phyloP scores from a whole-genome alignment of 208 protist species.

The Angomonas ambiguus region DNA sequence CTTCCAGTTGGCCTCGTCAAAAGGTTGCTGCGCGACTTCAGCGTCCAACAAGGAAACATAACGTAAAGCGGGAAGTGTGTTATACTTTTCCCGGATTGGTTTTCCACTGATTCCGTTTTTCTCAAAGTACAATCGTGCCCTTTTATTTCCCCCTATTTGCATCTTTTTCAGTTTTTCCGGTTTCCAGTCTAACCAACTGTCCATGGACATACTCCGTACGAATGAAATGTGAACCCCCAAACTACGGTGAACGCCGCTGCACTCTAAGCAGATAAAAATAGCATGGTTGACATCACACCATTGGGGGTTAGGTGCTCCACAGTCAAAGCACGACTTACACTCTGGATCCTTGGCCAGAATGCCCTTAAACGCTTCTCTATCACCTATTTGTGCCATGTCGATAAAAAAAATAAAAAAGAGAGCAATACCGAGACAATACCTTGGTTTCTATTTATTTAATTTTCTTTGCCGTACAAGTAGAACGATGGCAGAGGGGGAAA shows the following conservation, averaged over 20 bases:
- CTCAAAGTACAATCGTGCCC: conserved; percentile 85
- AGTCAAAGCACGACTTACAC: conserved; percentile 87
- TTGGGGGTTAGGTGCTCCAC: conserved; percentile 81
- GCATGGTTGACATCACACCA: conserved; percentile 89
- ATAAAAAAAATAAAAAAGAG: background rate
- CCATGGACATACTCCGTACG: conserved; percentile 92
- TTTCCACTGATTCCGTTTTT: conserved; percentile 50
- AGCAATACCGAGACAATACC: too few relatives aligned
- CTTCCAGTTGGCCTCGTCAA: conserved; percentile 67
- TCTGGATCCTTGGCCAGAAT: conserved; percentile 76
- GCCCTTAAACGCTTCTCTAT: conserved; percentile 49
- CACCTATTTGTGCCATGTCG: conserved; percentile 19
- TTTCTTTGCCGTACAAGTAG: too few relatives aligned
- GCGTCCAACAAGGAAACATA: conserved; percentile 82
- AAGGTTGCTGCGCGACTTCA: conserved; percentile 60
- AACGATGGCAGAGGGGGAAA: too few relatives aligned
- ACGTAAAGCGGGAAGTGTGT: conserved; percentile 68
- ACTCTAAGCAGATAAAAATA: conserved; percentile 89
- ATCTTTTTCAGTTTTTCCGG: conserved; percentile 89
- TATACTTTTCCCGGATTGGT: conserved; percentile 70
- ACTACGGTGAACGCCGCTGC: conserved; percentile 87
- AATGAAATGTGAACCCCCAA: conserved; percentile 93
- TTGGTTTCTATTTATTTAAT: too few relatives aligned
- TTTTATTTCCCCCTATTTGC: conserved; percentile 87
- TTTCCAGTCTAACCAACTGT: conserved; percentile 89